These are phyloP conservation scores for Stephania cephalantha DNA, from an alignment of 164 flowering plant species.

Conservation along the genomic window DNA sequence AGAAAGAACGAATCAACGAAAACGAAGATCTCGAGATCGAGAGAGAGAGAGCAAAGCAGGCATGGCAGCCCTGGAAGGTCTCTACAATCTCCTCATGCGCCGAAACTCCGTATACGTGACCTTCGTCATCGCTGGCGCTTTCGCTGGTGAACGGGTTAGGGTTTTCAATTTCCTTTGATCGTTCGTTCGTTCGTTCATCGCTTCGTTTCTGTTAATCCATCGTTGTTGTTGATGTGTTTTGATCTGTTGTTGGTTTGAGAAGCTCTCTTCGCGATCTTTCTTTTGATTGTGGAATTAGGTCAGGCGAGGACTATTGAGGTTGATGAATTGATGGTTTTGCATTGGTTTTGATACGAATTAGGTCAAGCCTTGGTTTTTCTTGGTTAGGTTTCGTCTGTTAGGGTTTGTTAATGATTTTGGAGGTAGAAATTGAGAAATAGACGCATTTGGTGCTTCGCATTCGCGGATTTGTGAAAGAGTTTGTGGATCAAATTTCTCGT, in stretches of 20 bases:
- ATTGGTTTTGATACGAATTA: background rate
- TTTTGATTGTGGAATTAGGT: background rate
- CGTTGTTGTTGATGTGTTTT: background rate
- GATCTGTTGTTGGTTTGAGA: background rate
- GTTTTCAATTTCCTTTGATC: background rate
- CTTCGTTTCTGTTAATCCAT: no score
- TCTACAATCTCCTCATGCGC: slow-evolving; percentile 69
- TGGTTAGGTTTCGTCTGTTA: background rate
- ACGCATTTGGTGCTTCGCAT: no score
- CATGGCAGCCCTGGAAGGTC: slow-evolving; percentile 42
- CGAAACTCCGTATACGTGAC: slow-evolving; percentile 77
- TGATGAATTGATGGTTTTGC: background rate
- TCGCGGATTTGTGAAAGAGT: background rate
- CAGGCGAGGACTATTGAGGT: background rate
- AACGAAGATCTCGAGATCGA: background rate
- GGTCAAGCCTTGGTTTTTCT: background rate
- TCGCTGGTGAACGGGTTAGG: slow-evolving; percentile 66
- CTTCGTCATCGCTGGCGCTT: slow-evolving; percentile 76
- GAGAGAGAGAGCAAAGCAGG: background rate
- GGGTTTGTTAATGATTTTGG: background rate
- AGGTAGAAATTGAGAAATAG: background rate
- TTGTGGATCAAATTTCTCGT: background rate
- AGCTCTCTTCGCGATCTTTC: background rate
- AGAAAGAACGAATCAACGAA: background rate
- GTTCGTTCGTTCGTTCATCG: background rate